Conservation (phyloP, 1,284 basidiomycete species). For the Trametes hirsuta region DNA sequence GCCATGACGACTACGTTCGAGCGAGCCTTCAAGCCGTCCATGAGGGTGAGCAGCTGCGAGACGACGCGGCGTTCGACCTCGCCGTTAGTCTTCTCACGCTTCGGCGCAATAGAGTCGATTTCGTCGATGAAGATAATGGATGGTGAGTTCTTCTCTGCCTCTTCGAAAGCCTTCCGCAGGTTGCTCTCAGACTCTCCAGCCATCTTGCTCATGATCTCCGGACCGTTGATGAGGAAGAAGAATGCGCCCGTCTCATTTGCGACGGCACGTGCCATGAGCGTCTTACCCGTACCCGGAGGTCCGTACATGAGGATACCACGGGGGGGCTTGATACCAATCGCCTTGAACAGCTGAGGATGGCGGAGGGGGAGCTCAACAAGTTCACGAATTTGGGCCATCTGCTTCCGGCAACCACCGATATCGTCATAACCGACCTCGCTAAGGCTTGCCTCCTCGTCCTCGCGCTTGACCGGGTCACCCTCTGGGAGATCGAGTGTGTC, state of each 20-base stretch:
- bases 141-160: conserved; percentile 99
- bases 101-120: conserved; percentile 98
- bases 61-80: conserved; percentile 99
- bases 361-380: conserved; percentile 97
- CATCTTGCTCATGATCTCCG: conserved; percentile 99
- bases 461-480: conserved; percentile 98
- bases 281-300: conserved; percentile 97
- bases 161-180: conserved; percentile 96
- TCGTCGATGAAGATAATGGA: conserved; percentile 99
- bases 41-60: conserved; percentile 95
- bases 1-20: conserved; percentile 99
- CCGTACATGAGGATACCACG: conserved; percentile 97
- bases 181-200: conserved; percentile 98
- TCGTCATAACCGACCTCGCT: conserved; percentile 99
- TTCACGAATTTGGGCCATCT: conserved; percentile 99
- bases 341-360: conserved; percentile 99
- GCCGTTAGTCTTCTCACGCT: conserved; percentile 99
- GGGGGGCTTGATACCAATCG: conserved; percentile 99
- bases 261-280: conserved; percentile 98
- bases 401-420: conserved; percentile 98
- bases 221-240: conserved; percentile 99
- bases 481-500: conserved; percentile 49
- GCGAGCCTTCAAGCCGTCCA: conserved; percentile 98
- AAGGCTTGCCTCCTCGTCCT: conserved; percentile 97
- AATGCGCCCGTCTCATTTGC: conserved; percentile 99